Percentiles rank a stretch among this genome's conserved stretches.
Evolutionary conservation across 2,329 filamentous ascomycete genomes (phyloP).

Genomic region (Calonectria naviculata): DNA sequence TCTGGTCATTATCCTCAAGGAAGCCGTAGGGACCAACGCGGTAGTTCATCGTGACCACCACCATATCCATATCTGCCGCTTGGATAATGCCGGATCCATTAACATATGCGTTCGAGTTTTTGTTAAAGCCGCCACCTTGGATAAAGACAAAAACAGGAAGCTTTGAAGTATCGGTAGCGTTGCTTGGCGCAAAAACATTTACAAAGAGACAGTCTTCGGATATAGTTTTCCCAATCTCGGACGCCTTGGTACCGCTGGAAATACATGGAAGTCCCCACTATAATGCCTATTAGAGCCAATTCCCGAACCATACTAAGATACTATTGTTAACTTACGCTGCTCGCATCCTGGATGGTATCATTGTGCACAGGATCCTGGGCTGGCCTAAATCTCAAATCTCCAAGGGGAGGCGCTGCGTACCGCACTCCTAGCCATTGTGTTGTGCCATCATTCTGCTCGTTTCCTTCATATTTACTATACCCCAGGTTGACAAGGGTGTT

Average conservation of each 20-base stretch:
- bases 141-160: conserved; percentile 73
- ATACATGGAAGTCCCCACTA: conserved; percentile 45
- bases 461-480: conserved; percentile 75
- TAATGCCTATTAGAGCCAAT: background rate
- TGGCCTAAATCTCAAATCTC: conserved; percentile 72
- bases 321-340: conserved; percentile 53
- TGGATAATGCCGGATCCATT: conserved; percentile 71
- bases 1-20: conserved; percentile 67
- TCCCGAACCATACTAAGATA: fast-evolving
- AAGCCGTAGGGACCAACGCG: conserved; percentile 82
- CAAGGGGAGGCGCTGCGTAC: conserved; percentile 77
- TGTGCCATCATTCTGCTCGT: conserved; percentile 64
- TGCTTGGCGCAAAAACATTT: conserved; percentile 70
- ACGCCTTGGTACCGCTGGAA: conserved; percentile 39
- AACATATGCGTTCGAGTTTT: conserved; percentile 59
- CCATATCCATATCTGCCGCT: conserved; percentile 67
- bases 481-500: conserved; percentile 65
- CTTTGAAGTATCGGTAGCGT: conserved; percentile 58
- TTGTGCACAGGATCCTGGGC: conserved; percentile 69
- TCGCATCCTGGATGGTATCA: conserved; percentile 61
- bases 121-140: conserved; percentile 71
- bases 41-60: conserved; percentile 82
- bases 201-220: conserved; percentile 79
- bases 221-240: conserved; percentile 36
- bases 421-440: conserved; percentile 81